Base-by-base conservation (phyloP, 2,329 filamentous ascomycete species). In the Aspergillus sp. region DNA sequence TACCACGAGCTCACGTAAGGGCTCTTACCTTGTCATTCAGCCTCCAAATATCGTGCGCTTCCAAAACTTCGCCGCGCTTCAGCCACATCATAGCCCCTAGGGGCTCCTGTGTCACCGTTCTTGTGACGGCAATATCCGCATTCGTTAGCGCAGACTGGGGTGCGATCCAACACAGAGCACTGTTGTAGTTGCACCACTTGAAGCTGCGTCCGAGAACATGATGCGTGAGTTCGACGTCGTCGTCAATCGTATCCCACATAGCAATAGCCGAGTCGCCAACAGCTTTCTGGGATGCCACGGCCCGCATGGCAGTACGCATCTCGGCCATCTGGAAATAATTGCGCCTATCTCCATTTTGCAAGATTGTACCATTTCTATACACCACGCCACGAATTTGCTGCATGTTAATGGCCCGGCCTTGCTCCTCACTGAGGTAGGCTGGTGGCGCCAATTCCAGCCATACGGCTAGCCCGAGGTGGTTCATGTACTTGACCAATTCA, bases 61-160 rank as follows among this genome's bases (percentile, higher is more conserved):
- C 64, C 63, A 78, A 71, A 7, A 73, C 72, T 23, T 67, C 63
- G 32, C 72, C 68, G 13, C 72, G 69, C 62, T 78, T 79, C 60
- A 79, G 62, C 72, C 73, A 79, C 65, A 73, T 72, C 54, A 79
- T 68, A 1, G 76, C 76, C 17, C 76, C 76, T 4, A 79, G 60
- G 7, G 76, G 76, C 55, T 76, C 69, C 13, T 61, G 55, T 9
- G 45, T 30, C 17, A 63, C 41, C 1, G 58, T 59, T 19, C 47
- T 53, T 2, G 69, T 64, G 17, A 58, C 58, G 8, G 70, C 66
- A 4, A 63, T 30, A 3, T 62, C 49, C 1, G 70, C 70, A 60
- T 78, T 70, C 3, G 59, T 66, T 38, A 78, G 51, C 1, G 75
- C 72, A 36, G 63, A 45, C 17, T 65, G 54, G 0, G 70, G 64